Conservation (phyloP, 1,284 basidiomycete species). For the Naganishia liquefaciens region DNA sequence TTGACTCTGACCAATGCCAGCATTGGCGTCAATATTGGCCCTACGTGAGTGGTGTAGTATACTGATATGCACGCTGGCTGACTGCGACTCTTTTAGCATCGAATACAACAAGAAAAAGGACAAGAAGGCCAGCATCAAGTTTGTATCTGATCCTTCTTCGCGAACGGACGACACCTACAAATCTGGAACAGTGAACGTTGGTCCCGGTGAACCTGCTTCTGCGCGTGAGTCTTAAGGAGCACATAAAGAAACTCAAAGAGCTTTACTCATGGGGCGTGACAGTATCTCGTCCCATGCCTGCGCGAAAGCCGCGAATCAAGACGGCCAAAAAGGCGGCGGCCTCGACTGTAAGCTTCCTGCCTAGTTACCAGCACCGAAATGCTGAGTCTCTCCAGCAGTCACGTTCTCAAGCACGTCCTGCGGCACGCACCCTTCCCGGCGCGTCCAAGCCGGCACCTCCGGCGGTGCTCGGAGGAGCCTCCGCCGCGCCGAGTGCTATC, state of each 20-base stretch:
- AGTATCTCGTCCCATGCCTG: slow-evolving; percentile 77
- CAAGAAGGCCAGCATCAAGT: slow-evolving; percentile 85
- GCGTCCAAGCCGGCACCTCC: slow-evolving; percentile 53
- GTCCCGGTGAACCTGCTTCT: slow-evolving; percentile 79
- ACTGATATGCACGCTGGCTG: slow-evolving; percentile 10
- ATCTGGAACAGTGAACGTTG: slow-evolving; percentile 84
- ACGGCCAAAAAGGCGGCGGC: slow-evolving; percentile 49
- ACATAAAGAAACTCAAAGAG: too few species aligned
- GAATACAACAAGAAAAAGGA: slow-evolving; percentile 97
- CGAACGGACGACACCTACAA: slow-evolving; percentile 87
- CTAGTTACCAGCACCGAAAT: background rate
- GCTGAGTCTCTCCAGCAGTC: slow-evolving; percentile 29
- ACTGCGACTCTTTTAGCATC: slow-evolving; percentile 58
- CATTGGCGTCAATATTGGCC: slow-evolving; percentile 71
- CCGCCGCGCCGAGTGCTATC: slow-evolving; percentile 41
- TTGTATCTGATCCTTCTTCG: slow-evolving; percentile 84
- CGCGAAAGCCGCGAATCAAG: slow-evolving; percentile 67
- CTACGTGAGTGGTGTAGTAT: slow-evolving; percentile 62
- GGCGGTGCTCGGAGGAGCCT: slow-evolving; percentile 39
- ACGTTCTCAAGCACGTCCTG: slow-evolving; percentile 45
- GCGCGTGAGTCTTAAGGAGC: slow-evolving; percentile 56
- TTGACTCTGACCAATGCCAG: slow-evolving; percentile 77
- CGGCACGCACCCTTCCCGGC: slow-evolving; percentile 48
- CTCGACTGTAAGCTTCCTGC: slow-evolving; percentile 55
- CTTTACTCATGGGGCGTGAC: slow-evolving; percentile 22